Evolutionary conservation across 2,329 filamentous ascomycete genomes (phyloP), one percentile per base, ranked within the genome.

Genomic region (Colletotrichum lindemuthianum): DNA sequence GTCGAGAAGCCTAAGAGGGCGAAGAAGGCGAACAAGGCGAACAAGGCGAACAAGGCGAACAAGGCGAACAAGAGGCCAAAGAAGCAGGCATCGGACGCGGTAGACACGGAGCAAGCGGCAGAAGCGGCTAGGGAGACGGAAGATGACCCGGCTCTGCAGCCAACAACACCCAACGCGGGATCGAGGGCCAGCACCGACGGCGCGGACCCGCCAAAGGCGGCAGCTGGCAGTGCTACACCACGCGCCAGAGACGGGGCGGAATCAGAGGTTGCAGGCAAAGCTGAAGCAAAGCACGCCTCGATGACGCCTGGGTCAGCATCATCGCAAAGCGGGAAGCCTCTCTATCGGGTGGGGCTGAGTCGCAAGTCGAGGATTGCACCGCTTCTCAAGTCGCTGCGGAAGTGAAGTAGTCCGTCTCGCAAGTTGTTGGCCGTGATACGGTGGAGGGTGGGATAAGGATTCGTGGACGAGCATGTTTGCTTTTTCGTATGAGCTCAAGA

Each of bases 301-400:
- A 13, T 37, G 49, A 45, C 63, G 39, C 45, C 48, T 13, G 48
- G 56, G 55, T 41, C 37, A 24, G 24, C 54, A 49, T 55, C 66
- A 45, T 60, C 64, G 12, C 70, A 69, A 57, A 68, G 60, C 6
- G 68, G 70, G 12, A 83, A 80, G 65, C 81, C 81, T 13, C 67
- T 78, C 13, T 84, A 82, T 66, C 77, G 84, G 13, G 82, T 86
- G 58, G 84, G 84, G 3, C 72, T 86, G 68, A 86, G 83, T 74
- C 84, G 79, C 71, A 77, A 73, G 69, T 78, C 78, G 15, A 77
- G 80, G 61, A 85, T 86, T 65, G 81, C 83, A 40, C 82, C 84
- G 34, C 71, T 86, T 57, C 73, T 86, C 33, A 85, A 86, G 72
- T 77, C 77, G 24, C 67, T 85, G 57, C 79, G 77, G 59, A 85